Percentiles rank a stretch among this genome's conserved stretches.
Evolutionary conservation across 176 grass and related monocot genomes (phyloP).

Genomic region (Aegilops tauschii): DNA sequence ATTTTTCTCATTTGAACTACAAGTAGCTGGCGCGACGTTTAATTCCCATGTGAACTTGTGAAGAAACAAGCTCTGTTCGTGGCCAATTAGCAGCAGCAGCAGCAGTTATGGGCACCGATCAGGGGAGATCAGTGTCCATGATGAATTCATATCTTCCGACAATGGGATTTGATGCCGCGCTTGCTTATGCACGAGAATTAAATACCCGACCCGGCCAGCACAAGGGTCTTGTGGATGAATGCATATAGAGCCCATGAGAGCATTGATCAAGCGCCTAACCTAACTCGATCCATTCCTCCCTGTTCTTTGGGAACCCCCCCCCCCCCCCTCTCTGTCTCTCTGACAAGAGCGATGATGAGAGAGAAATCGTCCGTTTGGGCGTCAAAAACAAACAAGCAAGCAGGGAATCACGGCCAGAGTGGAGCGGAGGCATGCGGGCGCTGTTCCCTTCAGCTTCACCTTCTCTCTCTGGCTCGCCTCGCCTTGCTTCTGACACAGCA

Average conservation of each 20-base stretch:
- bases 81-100: background rate
- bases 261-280: slow-evolving; percentile 43
- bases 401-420: slow-evolving; percentile 5
- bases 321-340: no score
- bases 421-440: background rate
- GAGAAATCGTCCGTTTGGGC: slow-evolving; percentile 13
- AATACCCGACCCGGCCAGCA: background rate
- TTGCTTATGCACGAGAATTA: slow-evolving; percentile 13
- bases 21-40: no score
- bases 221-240: slow-evolving; percentile 39
- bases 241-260: slow-evolving; percentile 6
- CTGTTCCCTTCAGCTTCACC: background rate
- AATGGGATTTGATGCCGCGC: background rate
- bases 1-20: no score
- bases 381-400: background rate
- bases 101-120: background rate
- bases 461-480: slow-evolving; percentile 22
- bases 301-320: background rate
- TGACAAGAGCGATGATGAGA: slow-evolving; percentile 9
- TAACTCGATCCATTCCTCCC: background rate
- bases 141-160: background rate
- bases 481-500: slow-evolving; percentile 8
- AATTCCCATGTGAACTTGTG: no score
- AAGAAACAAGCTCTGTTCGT: background rate
- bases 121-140: background rate